A percentile compares a stretch with the other conserved stretches of the same genome.
Evolutionary conservation across 164 flowering plant species (phyloP).

Genomic region (Kingdonia uniflora): DNA sequence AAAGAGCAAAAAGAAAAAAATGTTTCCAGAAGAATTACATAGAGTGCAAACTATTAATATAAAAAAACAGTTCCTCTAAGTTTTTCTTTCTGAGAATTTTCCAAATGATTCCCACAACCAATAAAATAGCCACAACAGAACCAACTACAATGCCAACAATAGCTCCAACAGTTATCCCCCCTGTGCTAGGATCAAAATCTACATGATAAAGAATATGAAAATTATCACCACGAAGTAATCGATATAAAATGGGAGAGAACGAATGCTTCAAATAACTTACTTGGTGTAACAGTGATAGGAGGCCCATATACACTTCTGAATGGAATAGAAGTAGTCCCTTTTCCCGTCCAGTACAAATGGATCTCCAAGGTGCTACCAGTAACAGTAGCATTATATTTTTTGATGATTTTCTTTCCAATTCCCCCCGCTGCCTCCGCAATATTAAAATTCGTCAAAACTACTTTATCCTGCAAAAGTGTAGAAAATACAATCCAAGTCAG

Average conservation of each 20-base stretch:
- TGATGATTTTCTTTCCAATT: slow-evolving; percentile 15
- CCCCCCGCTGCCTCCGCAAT: slow-evolving; percentile 25
- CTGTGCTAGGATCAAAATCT: slow-evolving; percentile 41
- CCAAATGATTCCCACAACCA: background rate
- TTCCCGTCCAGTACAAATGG: slow-evolving; percentile 72
- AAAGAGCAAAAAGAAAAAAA: background rate
- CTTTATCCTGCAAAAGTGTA: background rate
- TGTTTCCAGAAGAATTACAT: background rate
- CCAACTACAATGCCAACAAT: background rate
- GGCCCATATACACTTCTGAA: slow-evolving; percentile 70
- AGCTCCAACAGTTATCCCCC: slow-evolving; percentile 29
- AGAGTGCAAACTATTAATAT: background rate
- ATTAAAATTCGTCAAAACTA: slow-evolving; percentile 4
- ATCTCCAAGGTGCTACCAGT: slow-evolving; percentile 56
- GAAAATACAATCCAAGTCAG: too few relatives aligned
- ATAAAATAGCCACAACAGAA: background rate
- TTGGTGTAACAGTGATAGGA: slow-evolving; percentile 65
- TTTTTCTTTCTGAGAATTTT: background rate
- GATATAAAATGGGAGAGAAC: background rate
- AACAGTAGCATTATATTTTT: slow-evolving; percentile 22
- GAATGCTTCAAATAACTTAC: slow-evolving; percentile 26
- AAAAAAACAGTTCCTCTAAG: background rate
- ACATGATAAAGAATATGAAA: slow-evolving; percentile 9
- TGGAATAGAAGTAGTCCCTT: slow-evolving; percentile 68
- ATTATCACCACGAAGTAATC: background rate